Evolutionary conservation across 306 rosid genomes (phyloP).

Genomic region (Gleditsia sinensis): DNA sequence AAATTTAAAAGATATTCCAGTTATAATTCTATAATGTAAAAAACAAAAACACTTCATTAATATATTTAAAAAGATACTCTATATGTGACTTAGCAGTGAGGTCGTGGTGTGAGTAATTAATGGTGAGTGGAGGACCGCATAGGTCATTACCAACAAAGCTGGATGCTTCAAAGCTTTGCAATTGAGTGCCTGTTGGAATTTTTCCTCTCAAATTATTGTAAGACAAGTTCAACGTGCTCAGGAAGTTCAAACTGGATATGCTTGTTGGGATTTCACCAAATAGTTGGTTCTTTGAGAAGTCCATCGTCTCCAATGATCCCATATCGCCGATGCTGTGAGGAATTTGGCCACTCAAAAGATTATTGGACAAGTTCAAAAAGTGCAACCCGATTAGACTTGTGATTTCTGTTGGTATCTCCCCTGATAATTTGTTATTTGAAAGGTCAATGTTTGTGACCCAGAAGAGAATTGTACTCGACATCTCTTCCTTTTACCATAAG

Average conservation of each 20-base stretch:
- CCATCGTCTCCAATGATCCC: not conserved
- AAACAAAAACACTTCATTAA: too few relatives aligned
- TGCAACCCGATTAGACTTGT: slow-evolving; percentile 1
- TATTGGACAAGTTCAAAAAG: slow-evolving; percentile 35
- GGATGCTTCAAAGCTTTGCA: slow-evolving; percentile 33
- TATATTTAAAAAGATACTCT: too few relatives aligned
- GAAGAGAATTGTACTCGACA: slow-evolving; percentile 20
- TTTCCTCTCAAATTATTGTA: slow-evolving; percentile 29
- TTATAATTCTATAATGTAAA: too few relatives aligned
- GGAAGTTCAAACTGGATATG: slow-evolving; percentile 26
- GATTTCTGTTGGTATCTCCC: slow-evolving; percentile 29
- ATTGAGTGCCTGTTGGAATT: slow-evolving; percentile 36
- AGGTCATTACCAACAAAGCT: slow-evolving; percentile 25
- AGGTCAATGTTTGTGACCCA: slow-evolving; percentile 29
- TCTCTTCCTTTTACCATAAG: slow-evolving; percentile 35
- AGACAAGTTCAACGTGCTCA: slow-evolving; percentile 36
- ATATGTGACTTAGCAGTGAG: too few relatives aligned
- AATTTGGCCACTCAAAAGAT: slow-evolving; percentile 29
- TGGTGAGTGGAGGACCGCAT: slow-evolving; percentile 23
- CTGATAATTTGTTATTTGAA: slow-evolving; percentile 14
- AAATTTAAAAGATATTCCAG: too few relatives aligned
- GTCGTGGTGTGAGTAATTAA: too few relatives aligned
- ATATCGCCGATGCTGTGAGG: slow-evolving; percentile 34
- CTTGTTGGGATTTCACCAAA: slow-evolving; percentile 35
- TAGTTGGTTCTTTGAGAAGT: slow-evolving; percentile 40